Percentiles rank a stretch among this genome's conserved stretches.
These are phyloP conservation scores for Yamadazyma scolyti DNA, from an alignment of 805 yeast genomes.

Conservation along the genomic window DNA sequence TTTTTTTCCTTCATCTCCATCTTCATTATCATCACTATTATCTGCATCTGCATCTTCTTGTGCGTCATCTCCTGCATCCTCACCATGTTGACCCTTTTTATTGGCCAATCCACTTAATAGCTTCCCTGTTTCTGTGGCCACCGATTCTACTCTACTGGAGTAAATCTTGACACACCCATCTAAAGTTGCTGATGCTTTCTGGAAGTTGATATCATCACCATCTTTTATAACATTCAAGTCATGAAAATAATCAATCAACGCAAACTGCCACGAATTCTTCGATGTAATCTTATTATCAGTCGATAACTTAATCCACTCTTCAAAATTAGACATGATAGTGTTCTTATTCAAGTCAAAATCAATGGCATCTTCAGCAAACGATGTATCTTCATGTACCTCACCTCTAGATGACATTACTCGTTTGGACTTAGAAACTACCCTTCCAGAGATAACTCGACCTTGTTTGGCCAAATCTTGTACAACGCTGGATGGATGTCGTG, in stretches of 20 bases:
- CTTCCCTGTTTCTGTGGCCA: constrained; percentile 85
- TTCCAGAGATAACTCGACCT: constrained; percentile 25
- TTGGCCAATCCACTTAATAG: constrained; percentile 70
- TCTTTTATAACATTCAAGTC: constrained; percentile 46
- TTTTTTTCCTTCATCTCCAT: constrained; percentile 15
- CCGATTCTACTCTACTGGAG: constrained; percentile 86
- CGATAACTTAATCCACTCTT: constrained; percentile 48
- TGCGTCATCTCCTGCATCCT: constrained; percentile 21
- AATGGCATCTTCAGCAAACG: constrained; percentile 36
- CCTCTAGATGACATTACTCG: constrained; percentile 15
- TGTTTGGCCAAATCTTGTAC: constrained; percentile 25
- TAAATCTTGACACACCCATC: constrained; percentile 96
- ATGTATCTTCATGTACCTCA: constrained; percentile 16
- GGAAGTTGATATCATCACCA: constrained; percentile 66
- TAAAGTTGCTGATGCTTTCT: constrained; percentile 83
- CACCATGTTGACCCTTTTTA: constrained; percentile 21
- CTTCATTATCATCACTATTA: constrained; percentile 13
- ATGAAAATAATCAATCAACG: constrained; percentile 50
- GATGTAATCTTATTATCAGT: constrained; percentile 48
- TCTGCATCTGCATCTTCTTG: constrained; percentile 18
- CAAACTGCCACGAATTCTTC: constrained; percentile 48
- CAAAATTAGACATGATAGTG: constrained; percentile 42
- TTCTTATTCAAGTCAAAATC: constrained; percentile 40
- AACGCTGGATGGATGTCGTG: constrained; percentile 11
- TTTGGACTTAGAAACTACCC: constrained; percentile 16